These are phyloP conservation scores for Boletus albobrunnescens DNA, from an alignment of 1,284 basidiomycete species.

Conservation along the genomic window DNA sequence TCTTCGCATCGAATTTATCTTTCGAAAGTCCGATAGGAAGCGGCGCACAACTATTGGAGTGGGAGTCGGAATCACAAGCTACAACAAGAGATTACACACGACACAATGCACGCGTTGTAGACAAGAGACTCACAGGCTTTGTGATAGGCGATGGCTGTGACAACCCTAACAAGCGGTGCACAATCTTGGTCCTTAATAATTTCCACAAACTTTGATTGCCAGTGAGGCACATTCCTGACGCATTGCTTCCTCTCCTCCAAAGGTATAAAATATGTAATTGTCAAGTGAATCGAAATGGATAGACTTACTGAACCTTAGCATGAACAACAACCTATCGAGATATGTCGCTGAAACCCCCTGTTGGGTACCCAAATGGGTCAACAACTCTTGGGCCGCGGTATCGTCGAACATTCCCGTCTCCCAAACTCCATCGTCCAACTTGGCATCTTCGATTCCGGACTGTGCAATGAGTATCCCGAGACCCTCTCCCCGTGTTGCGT, in stretches of 20 bases:
- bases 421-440: constrained; percentile 17
- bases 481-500: constrained; percentile 25
- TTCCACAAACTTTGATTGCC: constrained; percentile 6
- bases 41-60: not conserved
- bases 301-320: constrained; percentile 25
- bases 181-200: constrained; percentile 11
- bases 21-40: not conserved
- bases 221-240: constrained; percentile 13
- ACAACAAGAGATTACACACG: not conserved
- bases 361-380: constrained; percentile 8
- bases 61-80: constrained; percentile 10
- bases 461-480: constrained; percentile 23
- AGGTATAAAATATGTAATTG: not conserved
- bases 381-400: constrained; percentile 17
- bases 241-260: constrained; percentile 24
- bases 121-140: constrained; percentile 19
- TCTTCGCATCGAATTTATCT: constrained; percentile 10
- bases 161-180: constrained; percentile 17
- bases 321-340: constrained; percentile 29
- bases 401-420: constrained; percentile 26
- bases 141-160: constrained; percentile 25
- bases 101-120: not conserved
- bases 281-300: not conserved
- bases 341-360: constrained; percentile 20
- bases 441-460: not conserved